Percentiles rank a stretch among this genome's conserved stretches.
Conservation (phyloP, 2,329 filamentous ascomycete species). For the Calonectria montana region DNA sequence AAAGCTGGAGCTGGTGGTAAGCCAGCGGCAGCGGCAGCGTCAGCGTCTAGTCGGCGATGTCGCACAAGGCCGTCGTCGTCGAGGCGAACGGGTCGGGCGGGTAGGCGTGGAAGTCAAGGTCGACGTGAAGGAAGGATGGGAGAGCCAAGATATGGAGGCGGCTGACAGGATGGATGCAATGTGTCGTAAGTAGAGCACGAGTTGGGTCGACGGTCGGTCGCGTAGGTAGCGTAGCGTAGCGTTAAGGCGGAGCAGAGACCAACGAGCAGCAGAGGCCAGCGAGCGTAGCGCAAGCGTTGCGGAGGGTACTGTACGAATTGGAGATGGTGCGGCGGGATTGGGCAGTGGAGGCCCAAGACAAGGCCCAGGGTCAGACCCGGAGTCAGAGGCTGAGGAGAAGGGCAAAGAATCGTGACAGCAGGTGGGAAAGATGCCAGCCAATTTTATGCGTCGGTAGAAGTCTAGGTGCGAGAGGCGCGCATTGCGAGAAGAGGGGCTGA, state of each 20-base stretch:
- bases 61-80: slow-evolving; percentile 18
- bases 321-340: slow-evolving; percentile 37
- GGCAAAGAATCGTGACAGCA: neutral
- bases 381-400: slow-evolving; percentile 8
- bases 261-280: slow-evolving; percentile 12
- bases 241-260: slow-evolving; percentile 23
- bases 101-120: slow-evolving; percentile 21
- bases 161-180: slow-evolving; percentile 34
- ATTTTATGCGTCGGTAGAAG: neutral
- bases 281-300: slow-evolving; percentile 16
- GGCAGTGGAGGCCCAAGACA: slow-evolving; percentile 43
- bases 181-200: slow-evolving; percentile 32
- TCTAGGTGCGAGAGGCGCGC: slow-evolving; percentile 23
- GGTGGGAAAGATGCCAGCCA: neutral
- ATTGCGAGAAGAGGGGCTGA: slow-evolving; percentile 15
- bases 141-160: slow-evolving; percentile 29
- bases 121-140: slow-evolving; percentile 26
- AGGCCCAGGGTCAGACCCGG: slow-evolving; percentile 19
- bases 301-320: slow-evolving; percentile 19
- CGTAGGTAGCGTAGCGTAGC: slow-evolving; percentile 20
- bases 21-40: slow-evolving; percentile 16
- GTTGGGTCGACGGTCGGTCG: slow-evolving; percentile 29
- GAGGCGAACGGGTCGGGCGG: slow-evolving; percentile 31
- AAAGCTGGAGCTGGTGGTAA: slow-evolving; percentile 31
- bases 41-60: slow-evolving; percentile 18